Base-by-base conservation (phyloP, 2,329 filamentous ascomycete genomes). In the Zymoseptoria passerinii region DNA sequence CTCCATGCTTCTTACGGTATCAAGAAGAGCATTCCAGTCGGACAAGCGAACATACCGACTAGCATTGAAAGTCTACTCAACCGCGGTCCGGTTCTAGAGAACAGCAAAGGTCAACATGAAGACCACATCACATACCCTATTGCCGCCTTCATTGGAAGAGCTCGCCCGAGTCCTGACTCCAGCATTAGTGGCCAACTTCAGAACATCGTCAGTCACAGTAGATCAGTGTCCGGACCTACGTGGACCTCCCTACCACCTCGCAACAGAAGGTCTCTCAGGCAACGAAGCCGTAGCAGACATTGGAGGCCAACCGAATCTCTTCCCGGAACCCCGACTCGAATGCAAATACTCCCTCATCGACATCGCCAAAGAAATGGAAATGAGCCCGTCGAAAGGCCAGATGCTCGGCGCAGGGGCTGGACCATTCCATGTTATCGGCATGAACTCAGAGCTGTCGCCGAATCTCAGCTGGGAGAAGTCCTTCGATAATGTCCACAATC, bases 261-360 rank as follows among this genome's bases (percentile, higher is more conserved):
- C 68, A 8, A 62, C 65, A 27, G 48, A 59, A 62, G 67, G 69
- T 23, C 58, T 70, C 19, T 64, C 58, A 10, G 68, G 67, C 13
- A 58, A 65, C 9, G 69, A 70, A 61, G 50, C 58, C 49, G 58
- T 68, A 23, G 67, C 67, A 55, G 68, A 70, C 55, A 67, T 70
- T 10, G 68, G 68, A 18, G 68, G 68, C 13, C 68, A 70, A 54
- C 64, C 68, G 6, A 67, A 70, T 50, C 60, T 70, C 1, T 70
- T 69, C 51, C 68, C 68, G 1, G 58, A 63, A 20, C 68, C 68
- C 8, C 55, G 64, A 23, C 60, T 70, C 9, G 64, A 68, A 8
- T 68, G 66, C 58, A 68, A 68, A 29, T 70, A 66, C 58, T 67
- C 66, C 7, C 58, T 70, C 6, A 29, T 66, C 13, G 56, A 58